Evolutionary conservation across 331 rosid species (phyloP), one percentile per base, ranked within the genome.

Genomic region (Prunus yedoensis): DNA sequence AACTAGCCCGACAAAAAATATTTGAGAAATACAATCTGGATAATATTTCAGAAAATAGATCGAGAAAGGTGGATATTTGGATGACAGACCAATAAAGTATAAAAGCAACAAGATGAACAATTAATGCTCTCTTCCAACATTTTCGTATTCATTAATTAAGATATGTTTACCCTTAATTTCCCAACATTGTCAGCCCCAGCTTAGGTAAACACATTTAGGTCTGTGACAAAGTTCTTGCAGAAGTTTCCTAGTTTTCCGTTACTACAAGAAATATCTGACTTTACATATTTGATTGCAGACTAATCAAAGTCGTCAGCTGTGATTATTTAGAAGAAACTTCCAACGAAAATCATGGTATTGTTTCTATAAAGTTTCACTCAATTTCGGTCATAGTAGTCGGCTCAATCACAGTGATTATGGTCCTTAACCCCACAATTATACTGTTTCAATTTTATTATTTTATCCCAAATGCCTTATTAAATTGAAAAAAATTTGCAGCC

Each of bases 351-450:
- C 21, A 16, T 38, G 51, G 69, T 61, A 21, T 47, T 23, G 52
- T 65, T 57, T 77, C 66, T 6, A 18, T 30, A 75, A 82, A 73
- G 21, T 65, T 54, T 27, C 45, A 64, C 53, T 28, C 62, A 35
- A 79, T 59, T 10, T 16, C 21, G 77, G 75, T 77, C 85, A 69
- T 54, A 67, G 57, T 75, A 64, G 76, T 47, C 71, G 75, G 82
- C 77, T 74, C 47, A 57, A 57, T 74, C 45, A 41, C 43, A 47
- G 28, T 15, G 46, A 46, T 72, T 35, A 25, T 50, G 45, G 35
- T 38, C 51, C 61, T 77, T 75, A 53, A 45, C 18, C 35, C 11
- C 47, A 3, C 58, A 83, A 71, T 47, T 57, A 38, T 38, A 66
- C 46, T 54, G 64, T 49, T 57, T 68, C 74, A 71, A 69, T 5